Evolutionary conservation across 2,329 filamentous ascomycete species (phyloP).

Genomic region (Westerdykella aurantiaca): DNA sequence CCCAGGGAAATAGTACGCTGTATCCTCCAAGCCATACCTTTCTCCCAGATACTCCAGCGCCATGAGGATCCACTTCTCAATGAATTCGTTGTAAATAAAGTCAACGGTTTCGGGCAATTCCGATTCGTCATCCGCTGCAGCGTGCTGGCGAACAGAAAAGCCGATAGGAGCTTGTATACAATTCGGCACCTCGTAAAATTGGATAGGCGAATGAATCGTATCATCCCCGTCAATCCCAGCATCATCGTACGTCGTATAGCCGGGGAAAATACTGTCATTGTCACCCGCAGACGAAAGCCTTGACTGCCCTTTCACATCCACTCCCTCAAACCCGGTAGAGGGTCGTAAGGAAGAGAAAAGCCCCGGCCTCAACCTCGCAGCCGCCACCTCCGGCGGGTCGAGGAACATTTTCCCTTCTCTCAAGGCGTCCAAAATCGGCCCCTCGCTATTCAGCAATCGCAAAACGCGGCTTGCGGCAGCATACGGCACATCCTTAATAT

Average conservation of each 20-base stretch:
- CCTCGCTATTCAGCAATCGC: conserved; percentile 53
- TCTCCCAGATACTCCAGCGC: conserved; percentile 61
- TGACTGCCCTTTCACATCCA: background rate
- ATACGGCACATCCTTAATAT: conserved; percentile 76
- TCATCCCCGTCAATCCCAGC: conserved; percentile 82
- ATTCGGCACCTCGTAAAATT: conserved; percentile 75
- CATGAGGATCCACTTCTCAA: conserved; percentile 72
- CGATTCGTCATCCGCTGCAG: conserved; percentile 14
- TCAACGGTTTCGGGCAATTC: conserved; percentile 68
- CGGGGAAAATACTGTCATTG: conserved; percentile 54
- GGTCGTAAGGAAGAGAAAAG: conserved; percentile 7
- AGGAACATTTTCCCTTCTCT: conserved; percentile 32
- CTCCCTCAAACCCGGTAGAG: background rate
- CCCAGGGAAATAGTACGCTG: conserved; percentile 48
- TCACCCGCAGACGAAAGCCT: conserved; percentile 5
- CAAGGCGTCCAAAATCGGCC: conserved; percentile 43
- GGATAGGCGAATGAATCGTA: conserved; percentile 69
- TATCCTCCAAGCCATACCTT: conserved; percentile 47
- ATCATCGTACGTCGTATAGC: conserved; percentile 88
- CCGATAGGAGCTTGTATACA: conserved; percentile 65
- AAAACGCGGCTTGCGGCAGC: conserved; percentile 64
- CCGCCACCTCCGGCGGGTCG: conserved; percentile 43
- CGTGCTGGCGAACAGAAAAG: conserved; percentile 46
- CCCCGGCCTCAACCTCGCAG: conserved; percentile 18
- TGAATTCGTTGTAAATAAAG: conserved; percentile 85